phyloP scores from a whole-genome alignment of 2,329 filamentous ascomycete genomes.

The Sporothrix pseudoabietina region DNA sequence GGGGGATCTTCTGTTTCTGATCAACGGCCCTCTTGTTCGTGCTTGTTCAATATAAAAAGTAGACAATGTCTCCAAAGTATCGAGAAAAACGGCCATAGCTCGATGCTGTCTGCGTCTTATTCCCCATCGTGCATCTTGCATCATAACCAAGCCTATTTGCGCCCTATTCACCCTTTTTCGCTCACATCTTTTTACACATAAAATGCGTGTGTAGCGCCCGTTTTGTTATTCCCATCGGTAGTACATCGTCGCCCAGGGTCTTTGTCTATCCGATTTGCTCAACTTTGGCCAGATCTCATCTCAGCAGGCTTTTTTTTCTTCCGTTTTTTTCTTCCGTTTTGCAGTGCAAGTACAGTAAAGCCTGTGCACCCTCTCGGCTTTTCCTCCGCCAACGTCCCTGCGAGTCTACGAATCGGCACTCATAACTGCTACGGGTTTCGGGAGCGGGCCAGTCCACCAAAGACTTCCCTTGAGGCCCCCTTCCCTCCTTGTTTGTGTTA shows the following conservation, averaged over 20 bases:
- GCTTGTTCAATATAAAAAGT: slow-evolving; percentile 5
- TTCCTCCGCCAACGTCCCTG: background rate
- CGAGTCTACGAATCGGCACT: background rate
- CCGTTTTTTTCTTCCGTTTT: background rate
- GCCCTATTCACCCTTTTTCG: background rate
- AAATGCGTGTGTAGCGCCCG: background rate
- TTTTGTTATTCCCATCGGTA: slow-evolving; percentile 1
- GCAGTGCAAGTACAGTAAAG: background rate
- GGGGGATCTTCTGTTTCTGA: background rate
- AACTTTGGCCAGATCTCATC: background rate
- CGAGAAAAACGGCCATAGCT: background rate
- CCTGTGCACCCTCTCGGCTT: background rate
- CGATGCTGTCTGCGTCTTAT: slow-evolving; percentile 16
- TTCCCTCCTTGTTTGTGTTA: background rate
- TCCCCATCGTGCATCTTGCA: slow-evolving; percentile 4
- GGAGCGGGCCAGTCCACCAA: slow-evolving; percentile 3
- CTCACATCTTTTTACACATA: background rate
- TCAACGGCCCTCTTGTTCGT: background rate
- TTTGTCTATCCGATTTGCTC: background rate
- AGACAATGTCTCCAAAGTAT: background rate
- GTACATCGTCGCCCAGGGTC: background rate
- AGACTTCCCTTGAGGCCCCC: background rate
- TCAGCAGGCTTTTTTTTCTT: background rate
- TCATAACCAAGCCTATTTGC: background rate
- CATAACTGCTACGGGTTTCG: background rate